Conservation (phyloP, 768 basidiomycete species). For the Tricholoma furcatifolium region DNA sequence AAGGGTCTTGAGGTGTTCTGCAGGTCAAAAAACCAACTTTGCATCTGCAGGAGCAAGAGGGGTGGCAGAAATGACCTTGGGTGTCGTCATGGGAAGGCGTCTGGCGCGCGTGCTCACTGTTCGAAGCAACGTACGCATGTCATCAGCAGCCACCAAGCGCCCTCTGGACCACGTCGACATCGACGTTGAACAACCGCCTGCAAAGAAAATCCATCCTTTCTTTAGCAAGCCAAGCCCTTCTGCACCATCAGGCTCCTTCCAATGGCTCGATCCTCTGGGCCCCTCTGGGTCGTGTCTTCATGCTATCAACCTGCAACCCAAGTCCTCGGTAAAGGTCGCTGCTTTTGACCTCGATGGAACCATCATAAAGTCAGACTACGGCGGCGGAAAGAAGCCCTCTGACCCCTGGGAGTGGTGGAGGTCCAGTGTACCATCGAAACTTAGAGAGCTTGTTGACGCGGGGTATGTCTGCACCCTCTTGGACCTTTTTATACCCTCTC, state of each 20-base stretch:
- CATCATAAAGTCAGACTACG: constrained; percentile 57
- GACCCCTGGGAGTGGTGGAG: constrained; percentile 74
- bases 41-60: constrained; percentile 56
- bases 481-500: not conserved
- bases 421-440: constrained; percentile 53
- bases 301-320: constrained; percentile 40
- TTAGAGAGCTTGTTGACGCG: constrained; percentile 55
- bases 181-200: not conserved
- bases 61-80: constrained; percentile 52
- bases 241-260: constrained; percentile 22
- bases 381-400: constrained; percentile 29
- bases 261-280: constrained; percentile 42
- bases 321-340: constrained; percentile 57
- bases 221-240: constrained; percentile 29
- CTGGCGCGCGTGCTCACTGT: constrained; percentile 1
- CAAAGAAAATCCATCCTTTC: constrained; percentile 32
- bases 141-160: constrained; percentile 11
- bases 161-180: constrained; percentile 9
- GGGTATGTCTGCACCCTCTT: constrained; percentile 46
- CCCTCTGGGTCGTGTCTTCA: constrained; percentile 39
- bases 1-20: not conserved
- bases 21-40: constrained; percentile 39
- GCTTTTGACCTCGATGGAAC: constrained; percentile 90
- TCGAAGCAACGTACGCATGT: constrained; percentile 11
- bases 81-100: constrained; percentile 17